Percentiles rank a stretch among this genome's conserved stretches.
Conservation (phyloP, 495 filamentous ascomycete genomes). For the Daldinia loculata region DNA sequence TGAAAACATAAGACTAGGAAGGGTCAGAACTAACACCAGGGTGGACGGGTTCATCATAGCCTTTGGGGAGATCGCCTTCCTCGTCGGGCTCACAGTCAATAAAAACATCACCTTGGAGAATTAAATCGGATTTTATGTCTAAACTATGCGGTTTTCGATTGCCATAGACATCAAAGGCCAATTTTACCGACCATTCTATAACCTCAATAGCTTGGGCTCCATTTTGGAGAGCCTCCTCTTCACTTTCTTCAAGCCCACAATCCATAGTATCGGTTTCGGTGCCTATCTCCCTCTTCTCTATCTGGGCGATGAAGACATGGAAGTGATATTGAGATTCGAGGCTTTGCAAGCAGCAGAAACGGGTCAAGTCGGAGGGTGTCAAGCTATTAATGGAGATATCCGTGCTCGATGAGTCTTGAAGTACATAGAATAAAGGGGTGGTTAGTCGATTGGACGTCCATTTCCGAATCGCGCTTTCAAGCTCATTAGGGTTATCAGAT, state of each 20-base stretch:
- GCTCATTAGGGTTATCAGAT: background rate
- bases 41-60: background rate
- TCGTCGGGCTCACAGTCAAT: conserved; percentile 9
- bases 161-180: background rate
- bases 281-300: conserved; percentile 10
- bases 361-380: background rate
- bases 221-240: background rate
- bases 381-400: background rate
- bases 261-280: background rate
- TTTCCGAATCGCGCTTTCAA: background rate
- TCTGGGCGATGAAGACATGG: conserved; percentile 11
- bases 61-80: background rate
- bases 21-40: background rate
- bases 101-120: conserved; percentile 16
- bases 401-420: conserved; percentile 8
- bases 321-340: conserved; percentile 13
- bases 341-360: conserved; percentile 1
- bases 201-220: background rate
- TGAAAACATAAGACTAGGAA: background rate
- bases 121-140: background rate
- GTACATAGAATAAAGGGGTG: conserved; percentile 3
- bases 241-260: background rate
- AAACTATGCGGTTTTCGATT: background rate
- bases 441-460: conserved; percentile 1
- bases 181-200: conserved; percentile 4